These are phyloP conservation scores for Mucor ambiguus DNA, from an alignment of 371 early-diverging fungal genomes.

Conservation along the genomic window DNA sequence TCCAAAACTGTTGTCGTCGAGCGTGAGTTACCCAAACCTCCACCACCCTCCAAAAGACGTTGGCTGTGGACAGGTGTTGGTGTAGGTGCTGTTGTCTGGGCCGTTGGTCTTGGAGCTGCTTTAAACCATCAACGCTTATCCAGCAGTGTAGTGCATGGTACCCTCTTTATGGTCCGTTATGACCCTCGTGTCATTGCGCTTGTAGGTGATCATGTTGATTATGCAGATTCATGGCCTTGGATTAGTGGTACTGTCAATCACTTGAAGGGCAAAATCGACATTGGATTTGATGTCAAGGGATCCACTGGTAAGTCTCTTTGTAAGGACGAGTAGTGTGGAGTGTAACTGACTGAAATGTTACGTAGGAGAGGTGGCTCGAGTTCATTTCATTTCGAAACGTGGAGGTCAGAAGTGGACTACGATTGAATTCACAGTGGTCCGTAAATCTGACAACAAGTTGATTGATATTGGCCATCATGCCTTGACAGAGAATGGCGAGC, in stretches of 20 bases:
- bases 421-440: slow-evolving; percentile 39
- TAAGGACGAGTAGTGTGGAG: neutral
- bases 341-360: neutral
- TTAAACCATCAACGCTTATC: slow-evolving; percentile 70
- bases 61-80: slow-evolving; percentile 50
- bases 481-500: slow-evolving; percentile 45
- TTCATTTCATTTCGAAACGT: slow-evolving; percentile 46
- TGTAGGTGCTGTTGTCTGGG: slow-evolving; percentile 64
- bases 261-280: slow-evolving; percentile 67
- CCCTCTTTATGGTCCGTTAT: slow-evolving; percentile 66
- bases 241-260: slow-evolving; percentile 69
- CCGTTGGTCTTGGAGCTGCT: slow-evolving; percentile 56
- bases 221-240: slow-evolving; percentile 68
- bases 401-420: slow-evolving; percentile 44
- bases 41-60: slow-evolving; percentile 42
- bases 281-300: slow-evolving; percentile 61
- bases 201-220: slow-evolving; percentile 65
- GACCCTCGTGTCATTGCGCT: slow-evolving; percentile 55
- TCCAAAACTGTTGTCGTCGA: slow-evolving; percentile 40
- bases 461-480: slow-evolving; percentile 41
- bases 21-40: slow-evolving; percentile 41
- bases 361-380: slow-evolving; percentile 44
- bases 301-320: slow-evolving; percentile 43
- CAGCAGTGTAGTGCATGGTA: slow-evolving; percentile 65
- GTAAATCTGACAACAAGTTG: slow-evolving; percentile 33